Evolutionary conservation across 306 rosid species (phyloP).

Genomic region (Chamaecrista fasciculata): DNA sequence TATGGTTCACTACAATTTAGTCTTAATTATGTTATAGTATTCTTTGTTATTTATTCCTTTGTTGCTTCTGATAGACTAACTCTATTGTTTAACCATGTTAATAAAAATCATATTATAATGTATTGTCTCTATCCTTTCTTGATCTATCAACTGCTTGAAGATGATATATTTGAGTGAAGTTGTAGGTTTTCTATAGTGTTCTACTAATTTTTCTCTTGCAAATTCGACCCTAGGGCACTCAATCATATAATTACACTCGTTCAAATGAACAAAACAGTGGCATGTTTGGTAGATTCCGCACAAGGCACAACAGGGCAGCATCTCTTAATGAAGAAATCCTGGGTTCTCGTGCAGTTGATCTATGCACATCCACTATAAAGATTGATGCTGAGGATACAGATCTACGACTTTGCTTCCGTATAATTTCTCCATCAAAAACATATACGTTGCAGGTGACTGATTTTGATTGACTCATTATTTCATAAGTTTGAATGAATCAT

Average conservation of each 20-base stretch:
- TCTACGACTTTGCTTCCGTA: constrained; percentile 92
- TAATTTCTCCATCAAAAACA: constrained; percentile 83
- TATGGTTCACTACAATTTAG: too few relatives aligned
- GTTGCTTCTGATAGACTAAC: too few relatives aligned
- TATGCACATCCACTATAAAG: constrained; percentile 84
- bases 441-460: constrained; percentile 81
- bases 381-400: constrained; percentile 94
- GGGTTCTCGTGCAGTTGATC: constrained; percentile 67
- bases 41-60: too few relatives aligned
- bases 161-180: neutral
- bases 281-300: constrained; percentile 89
- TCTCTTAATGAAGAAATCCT: constrained; percentile 71
- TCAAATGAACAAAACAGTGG: constrained; percentile 72
- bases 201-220: constrained; percentile 33
- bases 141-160: neutral
- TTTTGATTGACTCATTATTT: constrained; percentile 24
- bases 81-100: neutral
- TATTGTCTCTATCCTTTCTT: neutral
- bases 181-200: neutral
- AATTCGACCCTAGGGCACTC: constrained; percentile 55
- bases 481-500: constrained; percentile 13
- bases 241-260: constrained; percentile 57
- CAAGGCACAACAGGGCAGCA: constrained; percentile 58
- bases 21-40: too few relatives aligned
- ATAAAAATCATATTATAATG: too few relatives aligned